Evolutionary conservation across 2,329 filamentous ascomycete genomes (phyloP), one percentile per base, ranked within the genome.

Genomic region (Monilinia laxa): DNA sequence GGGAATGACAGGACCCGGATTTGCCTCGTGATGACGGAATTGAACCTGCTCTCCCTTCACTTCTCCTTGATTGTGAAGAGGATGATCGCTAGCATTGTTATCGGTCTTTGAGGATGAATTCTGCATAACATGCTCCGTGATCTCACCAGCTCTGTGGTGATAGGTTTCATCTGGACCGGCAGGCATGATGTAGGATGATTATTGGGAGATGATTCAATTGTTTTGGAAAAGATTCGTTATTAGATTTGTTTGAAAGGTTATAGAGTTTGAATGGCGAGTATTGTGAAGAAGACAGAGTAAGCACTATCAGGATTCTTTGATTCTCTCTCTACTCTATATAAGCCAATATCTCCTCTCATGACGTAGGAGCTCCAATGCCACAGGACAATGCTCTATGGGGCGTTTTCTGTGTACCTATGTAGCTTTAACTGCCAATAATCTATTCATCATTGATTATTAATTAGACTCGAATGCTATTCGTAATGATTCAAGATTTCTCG

Each of bases 1-100:
- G 23, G 84, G 80, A 35, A 87, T 72, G 38, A 79, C 86, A 20
- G 87, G 87, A 45, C 87, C 87, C 16, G 85, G 86, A 62, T 84
- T 79, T 23, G 85, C 85, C 66, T 82, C 76, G 74, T 84, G 81
- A 47, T 83, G 80, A 64, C 81, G 79, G 73, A 85, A 82, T 35
- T 81, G 76, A 56, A 82, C 80, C 40, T 79, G 76, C 47, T 81
- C 81, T 20, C 81, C 81, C 70, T 82, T 81, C 16, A 77, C 77
- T 25, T 78, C 62, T 16, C 72, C 76, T 67, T 75, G 67, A 12
- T 76, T 53, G 66, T 81, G 78, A 25, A 75, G 45, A 12, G 76
- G 76, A 65, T 78, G 80, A 58, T 71, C 74, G 68, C 73, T 78
- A 40, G 75, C 77, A 52, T 72, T 78, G 3, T 75, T 77, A 12